phyloP scores from a whole-genome alignment of 352 stramenopile genomes.

The Globisporangium echinulatum region DNA sequence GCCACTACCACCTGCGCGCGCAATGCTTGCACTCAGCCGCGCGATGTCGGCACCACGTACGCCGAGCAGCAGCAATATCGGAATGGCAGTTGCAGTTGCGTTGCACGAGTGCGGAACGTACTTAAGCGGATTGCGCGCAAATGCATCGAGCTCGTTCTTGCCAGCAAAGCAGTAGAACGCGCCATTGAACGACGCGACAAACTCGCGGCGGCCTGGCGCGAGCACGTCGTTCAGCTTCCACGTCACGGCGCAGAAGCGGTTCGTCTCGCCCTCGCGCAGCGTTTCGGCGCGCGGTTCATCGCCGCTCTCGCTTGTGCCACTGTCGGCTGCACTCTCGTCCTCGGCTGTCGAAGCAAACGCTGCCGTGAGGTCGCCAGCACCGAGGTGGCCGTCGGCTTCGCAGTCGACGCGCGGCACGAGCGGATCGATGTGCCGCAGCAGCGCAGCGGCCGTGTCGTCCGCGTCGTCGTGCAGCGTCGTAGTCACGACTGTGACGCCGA shows the following conservation, averaged over 20 bases:
- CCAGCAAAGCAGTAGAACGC: slow-evolving; percentile 58
- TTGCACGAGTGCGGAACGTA: slow-evolving; percentile 27
- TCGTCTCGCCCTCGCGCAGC: slow-evolving; percentile 36
- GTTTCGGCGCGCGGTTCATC: background rate
- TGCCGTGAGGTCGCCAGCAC: slow-evolving; percentile 18
- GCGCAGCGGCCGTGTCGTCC: slow-evolving; percentile 21
- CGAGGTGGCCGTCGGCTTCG: slow-evolving; percentile 29
- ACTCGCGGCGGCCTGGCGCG: slow-evolving; percentile 32
- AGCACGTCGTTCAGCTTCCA: slow-evolving; percentile 33
- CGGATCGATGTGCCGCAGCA: slow-evolving; percentile 31
- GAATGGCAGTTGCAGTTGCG: slow-evolving; percentile 26
- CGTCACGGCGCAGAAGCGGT: slow-evolving; percentile 56
- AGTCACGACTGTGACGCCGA: slow-evolving; percentile 6
- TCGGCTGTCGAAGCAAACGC: slow-evolving; percentile 22
- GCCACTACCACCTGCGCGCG: slow-evolving; percentile 3
- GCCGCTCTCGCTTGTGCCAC: background rate
- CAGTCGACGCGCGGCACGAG: slow-evolving; percentile 38
- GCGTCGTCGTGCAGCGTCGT: slow-evolving; percentile 6
- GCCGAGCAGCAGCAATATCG: slow-evolving; percentile 44
- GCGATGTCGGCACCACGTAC: slow-evolving; percentile 27
- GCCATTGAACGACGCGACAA: slow-evolving; percentile 33
- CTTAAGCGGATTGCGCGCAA: slow-evolving; percentile 38
- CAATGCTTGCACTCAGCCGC: slow-evolving; percentile 5
- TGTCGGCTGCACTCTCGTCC: slow-evolving; percentile 5
- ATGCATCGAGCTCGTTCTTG: slow-evolving; percentile 25